Percentiles rank a stretch among this genome's conserved stretches.
Conservation (phyloP, 495 filamentous ascomycete genomes). For the Sporormia fimetaria region DNA sequence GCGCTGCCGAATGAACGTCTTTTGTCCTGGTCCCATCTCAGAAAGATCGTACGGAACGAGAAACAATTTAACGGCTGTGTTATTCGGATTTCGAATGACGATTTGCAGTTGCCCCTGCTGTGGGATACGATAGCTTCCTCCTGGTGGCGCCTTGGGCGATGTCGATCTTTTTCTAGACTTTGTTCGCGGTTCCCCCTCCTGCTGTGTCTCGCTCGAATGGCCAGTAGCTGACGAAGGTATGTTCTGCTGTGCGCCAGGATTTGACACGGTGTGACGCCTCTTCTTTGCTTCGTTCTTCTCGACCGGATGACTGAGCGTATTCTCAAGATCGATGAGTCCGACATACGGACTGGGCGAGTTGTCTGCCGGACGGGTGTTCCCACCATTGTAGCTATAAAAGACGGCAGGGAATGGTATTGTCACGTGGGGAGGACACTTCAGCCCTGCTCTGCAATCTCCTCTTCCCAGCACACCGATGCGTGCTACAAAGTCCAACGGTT, state of each 20-base stretch:
- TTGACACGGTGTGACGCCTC: constrained; percentile 31
- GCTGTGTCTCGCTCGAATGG: constrained; percentile 42
- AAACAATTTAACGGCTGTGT: constrained; percentile 91
- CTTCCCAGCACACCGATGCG: constrained; percentile 90
- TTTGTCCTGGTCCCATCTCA: constrained; percentile 92
- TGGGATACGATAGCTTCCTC: constrained; percentile 87
- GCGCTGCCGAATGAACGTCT: constrained; percentile 93
- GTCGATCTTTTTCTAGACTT: no score
- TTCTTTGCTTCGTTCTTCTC: constrained; percentile 37
- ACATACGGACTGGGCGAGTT: constrained; percentile 94
- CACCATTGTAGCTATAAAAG: constrained; percentile 80
- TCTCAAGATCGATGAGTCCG: constrained; percentile 83
- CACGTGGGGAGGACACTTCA: constrained; percentile 83
- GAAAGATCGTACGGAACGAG: constrained; percentile 87
- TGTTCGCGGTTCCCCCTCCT: no score
- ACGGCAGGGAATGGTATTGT: constrained; percentile 91
- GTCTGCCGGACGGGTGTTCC: constrained; percentile 49
- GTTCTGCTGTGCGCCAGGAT: constrained; percentile 7
- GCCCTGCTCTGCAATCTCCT: constrained; percentile 75
- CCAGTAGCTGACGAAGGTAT: constrained; percentile 6
- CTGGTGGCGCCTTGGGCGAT: constrained; percentile 44
- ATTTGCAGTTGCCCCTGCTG: constrained; percentile 94
- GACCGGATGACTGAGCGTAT: constrained; percentile 45
- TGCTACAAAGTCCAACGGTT: constrained; percentile 83
- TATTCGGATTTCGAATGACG: constrained; percentile 93